Base-by-base conservation (phyloP, 257 asterid species). In the Ophiorrhiza pumila region DNA sequence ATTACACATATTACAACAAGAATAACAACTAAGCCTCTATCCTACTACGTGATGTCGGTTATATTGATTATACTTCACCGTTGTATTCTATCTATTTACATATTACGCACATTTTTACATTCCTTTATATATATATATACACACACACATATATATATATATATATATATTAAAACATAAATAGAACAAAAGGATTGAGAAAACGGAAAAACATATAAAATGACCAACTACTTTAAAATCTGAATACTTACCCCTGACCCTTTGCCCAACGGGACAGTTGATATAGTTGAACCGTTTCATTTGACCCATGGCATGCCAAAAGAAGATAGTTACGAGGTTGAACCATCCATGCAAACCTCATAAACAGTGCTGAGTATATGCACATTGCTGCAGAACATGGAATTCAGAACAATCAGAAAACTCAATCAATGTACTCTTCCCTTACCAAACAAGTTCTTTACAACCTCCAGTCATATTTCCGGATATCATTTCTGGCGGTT, bases 321-420 rank as follows among this genome's bases (percentile, higher is more conserved):
- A 92, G 83, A 58, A 92, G 82, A 81, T 92, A 92, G 81, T 92
- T 92, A 65, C 96, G 98, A 27, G 96, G 96, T 76, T 87, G 96
- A 65, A 92, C 96, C 98, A 92, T 92, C 98, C 98, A 92, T 32
- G 96, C 96, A 78, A 92, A 92, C 85, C 98, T 90, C 96, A 92
- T 92, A 88, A 90, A 92, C 65, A 92, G 75, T 20, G 79, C 98
- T 10, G 96, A 92, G 83, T 90, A 90, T n/a, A 92, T 76, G 35
- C 98, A 92, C 98, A 92, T 90, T 80, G 96, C 96, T 90, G 90
- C 81, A 80, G n/a, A 57, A 62, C 56, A 42, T 6, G 31, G 53
- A 71, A 18, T 65, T 15, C 22, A 9, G 56, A 41, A 32, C 50
- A 59, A 59, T 71, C 41, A 79, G 68, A n/a, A 73, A 17, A n/a